Conservation (phyloP, 257 asterid species). For the Salvia rosmarinus region DNA sequence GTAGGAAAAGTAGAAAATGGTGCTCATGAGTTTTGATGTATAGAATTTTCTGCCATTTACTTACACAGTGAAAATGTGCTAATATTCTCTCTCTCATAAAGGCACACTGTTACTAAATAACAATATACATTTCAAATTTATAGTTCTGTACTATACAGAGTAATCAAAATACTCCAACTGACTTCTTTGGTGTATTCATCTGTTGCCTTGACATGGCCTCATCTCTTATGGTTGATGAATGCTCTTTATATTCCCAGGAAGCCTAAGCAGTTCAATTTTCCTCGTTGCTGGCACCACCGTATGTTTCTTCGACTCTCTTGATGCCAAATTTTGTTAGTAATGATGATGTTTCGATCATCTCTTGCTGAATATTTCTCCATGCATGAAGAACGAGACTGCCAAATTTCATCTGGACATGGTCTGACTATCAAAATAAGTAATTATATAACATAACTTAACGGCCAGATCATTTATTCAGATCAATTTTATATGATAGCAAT, state of each 20-base stretch:
- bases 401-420: background rate
- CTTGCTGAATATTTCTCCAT: background rate
- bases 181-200: conserved; percentile 20
- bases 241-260: conserved; percentile 57
- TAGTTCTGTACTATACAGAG: conserved; percentile 7
- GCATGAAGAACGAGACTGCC: background rate
- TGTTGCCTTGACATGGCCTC: conserved; percentile 15
- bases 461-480: background rate
- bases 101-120: background rate
- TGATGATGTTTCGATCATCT: background rate
- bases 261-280: conserved; percentile 79
- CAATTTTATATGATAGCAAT: background rate
- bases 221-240: conserved; percentile 17
- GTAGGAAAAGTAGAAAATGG: conserved; percentile 12
- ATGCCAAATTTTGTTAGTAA: background rate
- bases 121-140: background rate
- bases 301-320: conserved; percentile 44
- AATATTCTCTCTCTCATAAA: conserved; percentile 6
- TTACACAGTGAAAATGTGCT: background rate
- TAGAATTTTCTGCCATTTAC: background rate
- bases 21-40: background rate
- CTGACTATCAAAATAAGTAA: background rate
- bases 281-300: conserved; percentile 98
- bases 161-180: background rate
- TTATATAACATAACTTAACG: background rate